Evolutionary conservation across 805 yeast species (phyloP), one percentile per base, ranked within the genome.

Genomic region (Debaryomyces maramus): DNA sequence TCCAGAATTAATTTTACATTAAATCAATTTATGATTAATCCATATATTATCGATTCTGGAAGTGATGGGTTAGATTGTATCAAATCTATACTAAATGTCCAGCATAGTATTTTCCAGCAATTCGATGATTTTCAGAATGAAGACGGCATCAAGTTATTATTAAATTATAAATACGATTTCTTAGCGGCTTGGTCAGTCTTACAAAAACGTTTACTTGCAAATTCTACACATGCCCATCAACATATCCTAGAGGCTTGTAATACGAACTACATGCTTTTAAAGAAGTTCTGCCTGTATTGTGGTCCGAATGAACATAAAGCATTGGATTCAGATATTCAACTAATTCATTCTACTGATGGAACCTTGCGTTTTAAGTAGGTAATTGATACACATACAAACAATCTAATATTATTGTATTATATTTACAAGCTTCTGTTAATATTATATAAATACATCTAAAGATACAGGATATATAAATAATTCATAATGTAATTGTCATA

Each of bases 171-270:
- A 36, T 61, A 51, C 39, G 74, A 70, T 41, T 53, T 65, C 6
- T 30, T 69, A 29, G 73, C 61, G 2, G 51, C 63, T 3, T 70
- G 74, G 74, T 42, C 52, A 3, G 53, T 67, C 5, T 26, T 59
- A 15, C 24, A 33, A 6, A 33, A 33, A 16, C 14, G 16, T n/a
- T 17, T 30, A 8, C 16, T 16, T 6, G 19, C 20, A 5, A n/a
- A 14, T 8, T n/a, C 34, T 6, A n/a, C 20, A 6, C n/a, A 19
- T 9, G 16, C 7, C 16, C 20, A n/a, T 9, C 8, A 6, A 8
- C 7, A 18, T 6, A 5, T 13, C 9, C 11, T 17, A 10, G 23
- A 18, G 8, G 9, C 13, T 7, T 32, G 34, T 18, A 11, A 14
- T 17, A 9, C 20, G 34, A 18, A 13, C 13, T 16, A 7, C n/a